Percentiles rank a stretch among this genome's conserved stretches.
phyloP scores from a whole-genome alignment of 805 yeast species.

The Scheffersomyces coipomensis region DNA sequence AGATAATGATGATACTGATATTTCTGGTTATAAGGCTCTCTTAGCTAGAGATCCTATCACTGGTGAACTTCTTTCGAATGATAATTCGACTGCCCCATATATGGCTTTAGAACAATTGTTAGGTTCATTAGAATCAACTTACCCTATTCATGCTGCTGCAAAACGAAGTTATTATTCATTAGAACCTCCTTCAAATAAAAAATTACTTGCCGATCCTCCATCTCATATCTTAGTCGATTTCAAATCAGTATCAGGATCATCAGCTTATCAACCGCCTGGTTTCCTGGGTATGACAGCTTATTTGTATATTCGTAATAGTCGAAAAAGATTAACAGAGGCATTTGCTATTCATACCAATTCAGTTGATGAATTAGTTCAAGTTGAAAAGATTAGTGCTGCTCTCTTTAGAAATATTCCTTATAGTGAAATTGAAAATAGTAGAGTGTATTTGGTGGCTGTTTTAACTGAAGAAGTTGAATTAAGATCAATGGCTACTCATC shows the following conservation, averaged over 20 bases:
- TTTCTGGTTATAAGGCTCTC: slow-evolving; percentile 66
- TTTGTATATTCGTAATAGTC: slow-evolving; percentile 64
- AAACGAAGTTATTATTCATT: slow-evolving; percentile 28
- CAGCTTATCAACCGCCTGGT: slow-evolving; percentile 61
- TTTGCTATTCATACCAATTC: slow-evolving; percentile 66
- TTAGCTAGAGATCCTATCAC: slow-evolving; percentile 60
- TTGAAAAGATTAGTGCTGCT: slow-evolving; percentile 76
- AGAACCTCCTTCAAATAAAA: slow-evolving; percentile 45
- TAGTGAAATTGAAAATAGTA: slow-evolving; percentile 57
- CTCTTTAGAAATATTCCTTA: slow-evolving; percentile 75
- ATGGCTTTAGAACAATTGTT: slow-evolving; percentile 68
- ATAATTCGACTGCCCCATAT: slow-evolving; percentile 48
- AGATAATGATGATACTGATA: slow-evolving; percentile 44
- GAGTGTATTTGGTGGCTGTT: slow-evolving; percentile 73
- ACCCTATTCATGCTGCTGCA: slow-evolving; percentile 49
- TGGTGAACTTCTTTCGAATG: slow-evolving; percentile 52
- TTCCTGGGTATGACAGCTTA: slow-evolving; percentile 72
- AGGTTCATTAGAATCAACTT: slow-evolving; percentile 70
- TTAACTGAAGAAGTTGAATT: slow-evolving; percentile 68
- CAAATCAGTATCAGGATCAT: slow-evolving; percentile 61
- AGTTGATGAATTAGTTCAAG: slow-evolving; percentile 50
- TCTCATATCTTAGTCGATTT: slow-evolving; percentile 76
- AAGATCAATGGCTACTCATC: slow-evolving; percentile 17
- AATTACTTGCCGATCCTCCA: slow-evolving; percentile 51
- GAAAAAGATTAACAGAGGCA: slow-evolving; percentile 72